These are phyloP conservation scores for Suhomyces chickasaworum DNA, from an alignment of 1,139 yeast genomes.

Conservation along the genomic window DNA sequence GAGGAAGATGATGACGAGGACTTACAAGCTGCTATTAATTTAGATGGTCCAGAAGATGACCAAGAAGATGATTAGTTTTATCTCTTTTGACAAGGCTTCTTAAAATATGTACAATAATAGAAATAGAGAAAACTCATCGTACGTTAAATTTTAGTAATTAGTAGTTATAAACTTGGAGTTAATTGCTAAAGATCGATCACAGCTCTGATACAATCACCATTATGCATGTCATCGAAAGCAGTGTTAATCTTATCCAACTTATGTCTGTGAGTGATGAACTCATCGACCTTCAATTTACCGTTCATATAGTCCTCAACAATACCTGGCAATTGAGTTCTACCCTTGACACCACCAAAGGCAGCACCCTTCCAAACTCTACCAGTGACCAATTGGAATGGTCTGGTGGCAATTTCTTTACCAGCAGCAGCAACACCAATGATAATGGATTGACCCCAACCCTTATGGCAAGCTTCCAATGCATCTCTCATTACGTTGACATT, in stretches of 20 bases:
- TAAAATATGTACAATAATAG: constrained; percentile 3
- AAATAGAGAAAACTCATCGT: background rate
- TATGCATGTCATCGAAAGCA: constrained; percentile 94
- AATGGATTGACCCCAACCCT: constrained; percentile 97
- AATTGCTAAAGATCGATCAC: constrained; percentile 54
- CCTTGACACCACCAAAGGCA: constrained; percentile 98
- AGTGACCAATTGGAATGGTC: constrained; percentile 98
- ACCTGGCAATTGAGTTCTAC: constrained; percentile 92
- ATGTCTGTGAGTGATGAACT: constrained; percentile 90
- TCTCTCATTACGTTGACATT: constrained; percentile 91
- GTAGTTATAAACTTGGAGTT: background rate
- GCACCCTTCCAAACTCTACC: constrained; percentile 99
- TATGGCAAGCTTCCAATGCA: constrained; percentile 96
- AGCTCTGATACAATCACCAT: constrained; percentile 92
- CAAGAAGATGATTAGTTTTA: constrained; percentile 27
- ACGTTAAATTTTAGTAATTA: background rate
- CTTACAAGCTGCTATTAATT: constrained; percentile 23
- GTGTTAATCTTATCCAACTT: constrained; percentile 73
- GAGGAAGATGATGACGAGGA: constrained; percentile 19
- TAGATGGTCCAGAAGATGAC: constrained; percentile 27
- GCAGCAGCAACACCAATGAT: constrained; percentile 98
- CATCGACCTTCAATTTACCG: constrained; percentile 89
- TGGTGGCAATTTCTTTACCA: constrained; percentile 91
- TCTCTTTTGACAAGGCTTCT: background rate
- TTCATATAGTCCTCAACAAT: constrained; percentile 81